Evolutionary conservation across 805 yeast genomes (phyloP).

Genomic region (Metschnikowia koreensis): DNA sequence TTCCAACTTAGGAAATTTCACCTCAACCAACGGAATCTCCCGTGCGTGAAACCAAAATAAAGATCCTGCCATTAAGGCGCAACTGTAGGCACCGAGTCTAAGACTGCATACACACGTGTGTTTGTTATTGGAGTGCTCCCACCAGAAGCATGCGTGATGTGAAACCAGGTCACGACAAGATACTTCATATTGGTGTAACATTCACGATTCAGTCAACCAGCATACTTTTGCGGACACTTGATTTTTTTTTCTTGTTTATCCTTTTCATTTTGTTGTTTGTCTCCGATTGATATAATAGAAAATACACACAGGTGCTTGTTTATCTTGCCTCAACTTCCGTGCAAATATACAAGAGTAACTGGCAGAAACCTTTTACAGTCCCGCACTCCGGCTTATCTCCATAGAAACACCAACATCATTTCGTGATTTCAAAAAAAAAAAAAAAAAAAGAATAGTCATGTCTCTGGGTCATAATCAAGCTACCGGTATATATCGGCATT

Average conservation of each 20-base stretch:
- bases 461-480: not conserved
- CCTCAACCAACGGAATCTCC: not conserved
- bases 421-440: no score
- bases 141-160: not conserved
- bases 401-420: no score
- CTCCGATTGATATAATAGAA: no score
- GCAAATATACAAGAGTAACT: no score
- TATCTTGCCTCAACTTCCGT: no score
- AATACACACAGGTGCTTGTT: no score
- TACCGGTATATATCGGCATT: constrained; percentile 11
- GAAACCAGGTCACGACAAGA: not conserved
- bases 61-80: not conserved
- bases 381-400: no score
- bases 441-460: not conserved
- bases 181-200: not conserved
- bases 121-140: constrained; percentile 5
- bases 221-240: no score
- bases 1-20: not conserved
- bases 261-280: no score
- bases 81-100: not conserved
- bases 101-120: not conserved
- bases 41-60: not conserved
- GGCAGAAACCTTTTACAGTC: no score
- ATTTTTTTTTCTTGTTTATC: no score
- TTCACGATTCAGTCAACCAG: not conserved